Percentiles rank a stretch among this genome's conserved stretches.
phyloP scores from a whole-genome alignment of 2,329 filamentous ascomycete species.

The Cladosporium sp. region DNA sequence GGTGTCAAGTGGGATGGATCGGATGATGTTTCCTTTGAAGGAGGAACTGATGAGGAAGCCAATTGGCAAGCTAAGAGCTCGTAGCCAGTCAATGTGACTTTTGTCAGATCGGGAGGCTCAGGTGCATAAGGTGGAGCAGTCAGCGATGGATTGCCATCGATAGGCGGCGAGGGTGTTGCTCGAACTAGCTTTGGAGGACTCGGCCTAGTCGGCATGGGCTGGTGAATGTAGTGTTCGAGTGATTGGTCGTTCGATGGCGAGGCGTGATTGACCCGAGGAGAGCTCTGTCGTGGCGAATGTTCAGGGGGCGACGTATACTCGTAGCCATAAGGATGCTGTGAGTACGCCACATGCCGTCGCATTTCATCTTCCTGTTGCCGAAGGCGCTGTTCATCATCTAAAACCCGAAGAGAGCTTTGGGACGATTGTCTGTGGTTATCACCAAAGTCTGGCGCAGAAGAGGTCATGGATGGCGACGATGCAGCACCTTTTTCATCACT shows the following conservation, averaged over 20 bases:
- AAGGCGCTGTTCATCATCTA: slow-evolving; percentile 23
- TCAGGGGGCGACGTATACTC: background rate
- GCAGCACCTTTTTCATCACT: slow-evolving; percentile 2
- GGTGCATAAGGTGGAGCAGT: slow-evolving; percentile 31
- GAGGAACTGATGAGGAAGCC: slow-evolving; percentile 30
- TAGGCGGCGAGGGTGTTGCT: background rate
- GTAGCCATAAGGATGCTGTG: slow-evolving; percentile 19
- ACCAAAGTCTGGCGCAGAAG: slow-evolving; percentile 13
- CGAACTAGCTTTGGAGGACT: background rate
- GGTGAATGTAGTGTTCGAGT: slow-evolving; percentile 13
- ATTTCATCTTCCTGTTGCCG: slow-evolving; percentile 28
- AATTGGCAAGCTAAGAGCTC: slow-evolving; percentile 62
- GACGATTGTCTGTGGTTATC: slow-evolving; percentile 7
- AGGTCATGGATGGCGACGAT: slow-evolving; percentile 12
- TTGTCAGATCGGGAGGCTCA: slow-evolving; percentile 32
- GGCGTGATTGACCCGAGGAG: background rate
- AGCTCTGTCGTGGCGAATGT: background rate
- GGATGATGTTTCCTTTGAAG: background rate
- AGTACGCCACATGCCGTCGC: slow-evolving; percentile 28
- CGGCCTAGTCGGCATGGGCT: slow-evolving; percentile 14
- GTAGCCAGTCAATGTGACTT: slow-evolving; percentile 53
- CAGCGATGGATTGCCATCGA: slow-evolving; percentile 28
- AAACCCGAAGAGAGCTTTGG: background rate
- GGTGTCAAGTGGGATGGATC: slow-evolving; percentile 44
- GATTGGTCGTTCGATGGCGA: background rate